Evolutionary conservation across 2,329 filamentous ascomycete genomes (phyloP), one percentile per base, ranked within the genome.

Genomic region (Plectosphaerella plurivora): DNA sequence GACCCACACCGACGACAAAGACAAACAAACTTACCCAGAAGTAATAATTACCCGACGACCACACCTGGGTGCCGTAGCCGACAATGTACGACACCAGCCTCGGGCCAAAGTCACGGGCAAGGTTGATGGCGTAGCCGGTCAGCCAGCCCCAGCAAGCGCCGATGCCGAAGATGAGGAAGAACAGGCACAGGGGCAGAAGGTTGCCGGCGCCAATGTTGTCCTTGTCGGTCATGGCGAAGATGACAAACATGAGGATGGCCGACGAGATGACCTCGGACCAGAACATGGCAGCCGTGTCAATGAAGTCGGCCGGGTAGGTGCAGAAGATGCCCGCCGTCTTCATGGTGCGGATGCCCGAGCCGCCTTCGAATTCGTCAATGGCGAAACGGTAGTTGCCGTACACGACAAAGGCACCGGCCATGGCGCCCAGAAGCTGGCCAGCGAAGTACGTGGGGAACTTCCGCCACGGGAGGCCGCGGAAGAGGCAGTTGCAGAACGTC

Each of bases 81-180:
- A 89, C 60, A 62, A 84, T 79, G 62, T 83, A 87, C 1, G 81
- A 80, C 56, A 87, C 80, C 44, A 89, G 66, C 11, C 87, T 74
- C 10, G 86, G 86, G 1, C 85, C 84, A 62, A 90, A 87, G 57
- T 91, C 87, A 66, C 87, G 77, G 36, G 86, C 87, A 42, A 88
- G 67, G 61, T 90, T 90, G 58, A 89, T 88, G 15, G 86, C 87
- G 67, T 88, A 91, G 37, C 87, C 86, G 1, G 87, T 91, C 65
- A 90, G 81, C 84, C 84, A 89, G 7, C 87, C 87, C 60, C 88
- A 89, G 63, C 84, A 87, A 33, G 84, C 83, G 16, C 86, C 86
- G 20, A 90, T 82, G 8, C 86, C 87, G 62, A 89, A 89, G 56
- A 90, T 83, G 47, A 89, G 72, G 68, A 89, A 89, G 69, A 89